These are phyloP conservation scores for Thermochaetoides thermophila DNA, from an alignment of 495 filamentous ascomycete species.

Conservation along the genomic window DNA sequence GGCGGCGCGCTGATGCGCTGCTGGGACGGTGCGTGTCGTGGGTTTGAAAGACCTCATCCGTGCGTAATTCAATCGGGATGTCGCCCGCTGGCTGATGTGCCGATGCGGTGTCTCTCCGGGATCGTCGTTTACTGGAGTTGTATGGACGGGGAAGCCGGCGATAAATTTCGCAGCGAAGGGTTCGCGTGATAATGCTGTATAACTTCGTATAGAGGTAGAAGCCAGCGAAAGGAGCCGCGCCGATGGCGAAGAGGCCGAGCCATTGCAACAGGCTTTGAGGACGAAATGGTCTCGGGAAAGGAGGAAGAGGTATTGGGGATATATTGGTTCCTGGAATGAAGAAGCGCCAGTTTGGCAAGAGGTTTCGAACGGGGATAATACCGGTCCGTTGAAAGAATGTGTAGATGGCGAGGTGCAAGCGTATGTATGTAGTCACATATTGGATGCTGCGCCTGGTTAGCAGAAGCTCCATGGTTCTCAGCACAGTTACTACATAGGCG, in stretches of 20 bases:
- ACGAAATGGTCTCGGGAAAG: constrained; percentile 13
- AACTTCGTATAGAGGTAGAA: constrained; percentile 15
- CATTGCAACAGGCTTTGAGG: constrained; percentile 14
- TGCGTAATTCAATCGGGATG: constrained; percentile 1
- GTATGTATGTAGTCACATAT: constrained; percentile 20
- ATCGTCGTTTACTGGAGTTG: constrained; percentile 4
- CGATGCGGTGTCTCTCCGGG: not conserved
- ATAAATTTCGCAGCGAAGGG: constrained; percentile 7
- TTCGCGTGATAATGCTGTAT: constrained; percentile 2
- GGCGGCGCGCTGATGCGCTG: no score
- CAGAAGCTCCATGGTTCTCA: no score
- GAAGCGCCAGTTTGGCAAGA: constrained; percentile 28
- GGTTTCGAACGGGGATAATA: constrained; percentile 22
- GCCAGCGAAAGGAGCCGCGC: constrained; percentile 21
- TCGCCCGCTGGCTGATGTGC: constrained; percentile 1
- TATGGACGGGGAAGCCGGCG: constrained; percentile 7
- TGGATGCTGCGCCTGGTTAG: no score
- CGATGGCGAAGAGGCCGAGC: constrained; percentile 16
- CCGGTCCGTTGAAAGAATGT: constrained; percentile 34
- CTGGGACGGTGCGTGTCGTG: not conserved
- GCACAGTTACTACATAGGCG: no score
- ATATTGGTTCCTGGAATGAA: constrained; percentile 34
- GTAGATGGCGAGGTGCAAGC: constrained; percentile 32
- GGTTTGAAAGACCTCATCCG: constrained; percentile 6
- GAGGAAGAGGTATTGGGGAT: constrained; percentile 31